Evolutionary conservation across 805 yeast genomes (phyloP), one percentile per base, ranked within the genome.

Genomic region (Millerozyma acaciae): DNA sequence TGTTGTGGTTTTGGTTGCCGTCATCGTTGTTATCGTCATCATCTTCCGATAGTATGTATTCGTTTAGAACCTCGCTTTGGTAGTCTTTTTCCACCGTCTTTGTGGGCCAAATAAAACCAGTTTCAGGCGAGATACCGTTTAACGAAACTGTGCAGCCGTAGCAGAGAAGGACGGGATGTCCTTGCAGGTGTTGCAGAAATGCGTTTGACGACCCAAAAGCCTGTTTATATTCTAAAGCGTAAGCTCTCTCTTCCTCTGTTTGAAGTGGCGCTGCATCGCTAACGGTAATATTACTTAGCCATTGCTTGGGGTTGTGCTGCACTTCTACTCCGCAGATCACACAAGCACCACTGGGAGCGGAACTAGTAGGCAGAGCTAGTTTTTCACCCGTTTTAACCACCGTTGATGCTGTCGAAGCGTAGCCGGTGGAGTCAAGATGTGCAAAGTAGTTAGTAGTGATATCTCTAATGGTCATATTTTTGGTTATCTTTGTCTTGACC

Each of bases 321-420:
- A 83, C 70, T 2, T 57, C 62, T 4, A 56, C 63, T 1, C 70
- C 68, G 50, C 96, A 86, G 1, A 85, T 43, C 9, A 57, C 57
- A 55, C 95, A 86, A 5, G 43, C 50, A 1, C 44, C 45, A 1
- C 48, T 39, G 8, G 36, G 47, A 2, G 24, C 34, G 8, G 28
- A 38, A 15, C 33, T 32, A 32, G 38, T 51, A 0, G 84, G 85
- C 6, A 66, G 66, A 2, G 69, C 71, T 28, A 89, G 59, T 53
- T 90, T 88, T 30, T 80, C 80, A 4, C 93, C 96, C 0, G 95
- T 88, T 44, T 85, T 80, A 9, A 88, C 88, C 14, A 90, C 97
- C 0, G 97, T 89, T 0, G 96, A 83, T 3, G 89, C 88, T 2
- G 90, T 84, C 36, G 90, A 85, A 0, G 95, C 88, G 51, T 88